Evolutionary conservation across 2,329 filamentous ascomycete genomes (phyloP), one percentile per base, ranked within the genome.

Genomic region (Pseudogymnoascus sp.): DNA sequence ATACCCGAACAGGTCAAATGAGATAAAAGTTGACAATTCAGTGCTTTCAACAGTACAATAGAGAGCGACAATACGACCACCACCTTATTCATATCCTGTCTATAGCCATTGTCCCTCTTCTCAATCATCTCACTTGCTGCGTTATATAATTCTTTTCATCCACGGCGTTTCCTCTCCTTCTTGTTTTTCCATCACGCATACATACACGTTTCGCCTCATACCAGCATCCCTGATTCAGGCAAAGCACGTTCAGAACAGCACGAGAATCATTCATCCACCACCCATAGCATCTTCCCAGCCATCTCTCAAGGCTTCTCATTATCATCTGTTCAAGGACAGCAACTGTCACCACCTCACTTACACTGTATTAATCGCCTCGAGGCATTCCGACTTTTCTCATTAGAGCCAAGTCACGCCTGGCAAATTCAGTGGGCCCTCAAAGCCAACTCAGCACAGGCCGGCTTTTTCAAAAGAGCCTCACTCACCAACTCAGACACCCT

Each of bases 1-100:
- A 56, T 56, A 56, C 50, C 50, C 50, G 50, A 56, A 56, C 50
- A 56, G 50, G 50, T 56, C 28, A 56, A 56, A 56, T 56, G 50
- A 56, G 33, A 56, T 56, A 56, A 56, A 56, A 56, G 50, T 56
- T 56, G 50, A 19, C 50, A 56, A 56, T 56, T 56, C 50, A 33
- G 14, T 50, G 43, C 43, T 50, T 50, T 50, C 43, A 37, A 14
- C 41, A 26, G 16, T 10, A 46, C 50, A 53, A 37, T 37, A 37
- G 33, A 37, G 12, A 14, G 33, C 33, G 33, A 37, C 50, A n/a
- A 33, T 35, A 8, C 50, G 22, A n/a, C 50, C 33, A 56, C 50
- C 28, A 35, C 50, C 16, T 6, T 56, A 19, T 56, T 33, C 16
- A 35, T 19, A 56, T 16, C 46, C n/a, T 53, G 46, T 53, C 26